Percentiles rank a stretch among this genome's conserved stretches.
Conservation (phyloP, 768 basidiomycete species). For the Cytidiella melzeri region DNA sequence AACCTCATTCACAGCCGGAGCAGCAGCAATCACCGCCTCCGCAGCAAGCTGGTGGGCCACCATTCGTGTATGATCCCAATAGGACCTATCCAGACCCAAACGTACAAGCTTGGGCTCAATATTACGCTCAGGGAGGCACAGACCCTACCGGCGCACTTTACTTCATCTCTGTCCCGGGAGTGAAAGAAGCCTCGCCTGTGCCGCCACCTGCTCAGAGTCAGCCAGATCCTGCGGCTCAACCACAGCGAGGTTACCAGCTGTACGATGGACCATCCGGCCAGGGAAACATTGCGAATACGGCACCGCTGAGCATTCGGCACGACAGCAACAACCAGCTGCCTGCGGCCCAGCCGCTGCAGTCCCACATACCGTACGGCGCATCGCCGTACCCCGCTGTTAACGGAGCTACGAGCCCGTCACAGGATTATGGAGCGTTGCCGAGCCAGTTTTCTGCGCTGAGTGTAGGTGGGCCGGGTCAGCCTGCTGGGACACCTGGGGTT, state of each 20-base stretch:
- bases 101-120: conserved; percentile 82
- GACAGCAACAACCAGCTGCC: background rate
- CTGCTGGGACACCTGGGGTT: conserved; percentile 18
- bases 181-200: conserved; percentile 39
- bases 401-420: conserved; percentile 5
- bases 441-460: conserved; percentile 21
- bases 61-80: conserved; percentile 56
- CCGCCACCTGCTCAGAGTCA: background rate
- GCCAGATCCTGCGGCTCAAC: background rate
- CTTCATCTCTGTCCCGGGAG: conserved; percentile 72
- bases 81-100: conserved; percentile 71
- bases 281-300: background rate
- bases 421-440: conserved; percentile 16
- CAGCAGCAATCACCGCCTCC: conserved; percentile 31
- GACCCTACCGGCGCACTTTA: conserved; percentile 75
- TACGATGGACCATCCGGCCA: conserved; percentile 1
- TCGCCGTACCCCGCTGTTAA: conserved; percentile 16
- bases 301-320: conserved; percentile 8
- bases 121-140: conserved; percentile 74
- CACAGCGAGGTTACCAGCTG: background rate
- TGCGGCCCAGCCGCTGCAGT: conserved; percentile 1
- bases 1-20: conserved; percentile 24
- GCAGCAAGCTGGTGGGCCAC: conserved; percentile 33
- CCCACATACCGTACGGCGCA: conserved; percentile 14
- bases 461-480: conserved; percentile 16